A percentile compares a stretch with the other conserved stretches of the same genome.
phyloP scores from a whole-genome alignment of 225 moss, liverwort and hornwort species.

The Straminergon stramineum region DNA sequence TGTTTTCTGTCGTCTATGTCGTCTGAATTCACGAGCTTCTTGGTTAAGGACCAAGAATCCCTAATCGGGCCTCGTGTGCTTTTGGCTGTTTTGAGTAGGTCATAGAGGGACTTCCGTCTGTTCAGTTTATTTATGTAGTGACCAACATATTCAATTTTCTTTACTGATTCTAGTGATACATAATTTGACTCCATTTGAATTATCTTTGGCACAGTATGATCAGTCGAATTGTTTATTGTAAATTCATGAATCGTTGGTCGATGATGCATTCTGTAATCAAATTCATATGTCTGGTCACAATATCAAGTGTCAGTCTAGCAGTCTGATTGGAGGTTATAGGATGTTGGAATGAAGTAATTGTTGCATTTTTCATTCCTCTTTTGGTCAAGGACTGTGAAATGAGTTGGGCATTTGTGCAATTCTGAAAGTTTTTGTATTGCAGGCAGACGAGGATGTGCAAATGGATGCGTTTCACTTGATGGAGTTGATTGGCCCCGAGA shows the following conservation, averaged over 20 bases:
- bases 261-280: neutral
- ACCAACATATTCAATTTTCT: neutral
- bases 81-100: neutral
- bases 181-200: neutral
- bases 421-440: neutral
- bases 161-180: neutral
- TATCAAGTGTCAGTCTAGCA: neutral
- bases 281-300: neutral
- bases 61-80: neutral
- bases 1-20: neutral
- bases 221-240: neutral
- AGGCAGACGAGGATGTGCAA: constrained; percentile 41
- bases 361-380: neutral
- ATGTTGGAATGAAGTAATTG: neutral
- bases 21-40: neutral
- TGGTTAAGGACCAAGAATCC: neutral
- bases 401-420: neutral
- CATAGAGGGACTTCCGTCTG: neutral
- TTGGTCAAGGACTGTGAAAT: neutral
- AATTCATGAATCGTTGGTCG: neutral
- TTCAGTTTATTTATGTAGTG: neutral
- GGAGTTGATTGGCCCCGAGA: constrained; percentile 92
- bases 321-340: neutral
- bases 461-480: constrained; percentile 75
- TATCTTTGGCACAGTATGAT: neutral